Evolutionary conservation across 208 protist species (phyloP).

Genomic region (Trypanosoma rangeli): DNA sequence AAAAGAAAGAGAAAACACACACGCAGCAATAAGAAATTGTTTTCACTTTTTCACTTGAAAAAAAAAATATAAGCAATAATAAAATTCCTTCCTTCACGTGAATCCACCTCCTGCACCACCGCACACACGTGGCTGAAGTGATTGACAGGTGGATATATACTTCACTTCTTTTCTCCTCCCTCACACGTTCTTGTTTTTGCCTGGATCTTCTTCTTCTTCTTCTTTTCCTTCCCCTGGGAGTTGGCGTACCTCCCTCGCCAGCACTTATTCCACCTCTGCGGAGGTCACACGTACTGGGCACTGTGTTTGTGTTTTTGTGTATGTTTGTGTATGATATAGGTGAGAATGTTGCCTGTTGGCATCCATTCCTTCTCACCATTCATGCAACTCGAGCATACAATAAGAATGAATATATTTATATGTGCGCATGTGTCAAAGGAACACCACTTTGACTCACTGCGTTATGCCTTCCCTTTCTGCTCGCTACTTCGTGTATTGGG

Average conservation of each 20-base stretch:
- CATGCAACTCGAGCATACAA: neutral
- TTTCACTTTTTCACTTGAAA: neutral
- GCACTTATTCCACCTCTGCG: neutral
- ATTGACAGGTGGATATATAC: neutral
- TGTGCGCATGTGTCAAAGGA: neutral
- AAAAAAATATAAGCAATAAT: conserved; percentile 15
- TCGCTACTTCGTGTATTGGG: neutral
- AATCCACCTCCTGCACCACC: neutral
- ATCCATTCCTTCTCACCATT: neutral
- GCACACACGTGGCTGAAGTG: too few species aligned
- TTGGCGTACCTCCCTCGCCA: neutral
- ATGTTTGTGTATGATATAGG: too few species aligned
- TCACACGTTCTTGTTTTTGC: neutral
- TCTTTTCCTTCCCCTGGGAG: neutral
- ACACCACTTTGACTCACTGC: neutral
- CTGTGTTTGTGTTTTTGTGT: too few species aligned
- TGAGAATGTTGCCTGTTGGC: too few species aligned
- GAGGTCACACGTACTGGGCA: too few species aligned
- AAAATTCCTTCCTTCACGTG: neutral
- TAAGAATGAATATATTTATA: neutral
- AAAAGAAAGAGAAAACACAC: neutral
- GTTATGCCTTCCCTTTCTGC: neutral
- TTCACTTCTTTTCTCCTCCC: conserved; percentile 14
- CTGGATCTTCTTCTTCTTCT: conserved; percentile 17
- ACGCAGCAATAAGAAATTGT: too few species aligned